Conservation (phyloP, 345 rosid genomes). For the Kernera saxatilis region DNA sequence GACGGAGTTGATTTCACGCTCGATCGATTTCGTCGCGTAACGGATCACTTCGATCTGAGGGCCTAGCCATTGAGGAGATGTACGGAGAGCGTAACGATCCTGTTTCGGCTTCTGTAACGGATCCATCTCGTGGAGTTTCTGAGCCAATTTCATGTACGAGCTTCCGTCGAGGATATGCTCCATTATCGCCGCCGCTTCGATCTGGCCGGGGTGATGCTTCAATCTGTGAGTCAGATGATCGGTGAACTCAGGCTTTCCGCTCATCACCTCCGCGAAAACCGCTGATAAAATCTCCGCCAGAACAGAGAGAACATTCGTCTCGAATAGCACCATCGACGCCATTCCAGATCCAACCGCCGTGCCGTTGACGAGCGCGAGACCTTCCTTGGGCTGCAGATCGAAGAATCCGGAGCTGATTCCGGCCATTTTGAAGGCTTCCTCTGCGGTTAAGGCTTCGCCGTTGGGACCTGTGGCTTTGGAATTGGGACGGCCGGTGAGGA, state of each 20-base stretch:
- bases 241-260: slow-evolving; percentile 72
- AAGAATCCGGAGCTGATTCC: slow-evolving; percentile 47
- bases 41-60: slow-evolving; percentile 75
- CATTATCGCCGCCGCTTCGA: slow-evolving; percentile 81
- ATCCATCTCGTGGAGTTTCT: slow-evolving; percentile 55
- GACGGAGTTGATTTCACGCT: slow-evolving; percentile 75
- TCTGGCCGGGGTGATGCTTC: slow-evolving; percentile 80
- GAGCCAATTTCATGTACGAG: slow-evolving; percentile 50
- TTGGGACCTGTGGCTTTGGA: slow-evolving; percentile 54
- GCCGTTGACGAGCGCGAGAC: slow-evolving; percentile 70
- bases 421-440: slow-evolving; percentile 45
- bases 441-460: slow-evolving; percentile 38
- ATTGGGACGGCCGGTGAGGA: slow-evolving; percentile 58
- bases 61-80: slow-evolving; percentile 80
- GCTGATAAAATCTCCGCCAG: slow-evolving; percentile 60
- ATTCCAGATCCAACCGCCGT: slow-evolving; percentile 74
- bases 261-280: slow-evolving; percentile 66
- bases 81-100: slow-evolving; percentile 69
- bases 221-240: slow-evolving; percentile 64
- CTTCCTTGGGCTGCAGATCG: slow-evolving; percentile 70
- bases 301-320: slow-evolving; percentile 44
- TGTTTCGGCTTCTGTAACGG: slow-evolving; percentile 71
- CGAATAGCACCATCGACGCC: slow-evolving; percentile 63
- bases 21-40: slow-evolving; percentile 58
- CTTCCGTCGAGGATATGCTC: slow-evolving; percentile 70